Evolutionary conservation across 305 asterid species (phyloP), one percentile per base, ranked within the genome.

Genomic region (Coffea humblotiana): DNA sequence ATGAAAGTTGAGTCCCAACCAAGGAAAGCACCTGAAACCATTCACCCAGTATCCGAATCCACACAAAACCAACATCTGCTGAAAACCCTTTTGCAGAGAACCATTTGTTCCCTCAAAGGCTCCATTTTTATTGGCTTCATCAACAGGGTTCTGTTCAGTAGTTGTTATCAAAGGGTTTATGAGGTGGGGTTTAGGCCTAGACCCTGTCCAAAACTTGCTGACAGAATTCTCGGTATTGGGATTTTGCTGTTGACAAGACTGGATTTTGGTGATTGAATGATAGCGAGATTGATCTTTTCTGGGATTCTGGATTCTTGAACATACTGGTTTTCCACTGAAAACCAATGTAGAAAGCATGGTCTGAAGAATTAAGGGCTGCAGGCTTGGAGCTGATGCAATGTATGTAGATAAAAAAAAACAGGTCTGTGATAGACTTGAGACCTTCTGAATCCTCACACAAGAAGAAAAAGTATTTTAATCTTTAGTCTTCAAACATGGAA

Each of bases 1-100:
- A 78, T 93, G 97, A 25, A 87, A 92, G 75, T 94, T 94, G 70
- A 94, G 86, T 3, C 93, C 97, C 85, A 94, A 72, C 98, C 96
- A 94, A 51, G 98, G 97, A 81, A 92, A 93, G 18, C 97, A 94
- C 86, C 98, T 87, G 81, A 94, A 93, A 8, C 98, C 97, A 72
- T 94, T 90, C 82, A 94, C 89, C 89, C 87, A 93, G 85, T 93
- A 94, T 47, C 98, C 98, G 73, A 91, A 78, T 73, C 97, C 97
- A 87, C 94, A 91, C 63, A 94, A 75, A 80, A 86, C 82, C 86
- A 86, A 32, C 96, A 92, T 90, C 78, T 90, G 87, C 76, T 72
- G 85, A 78, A 81, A 82, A 40, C 89, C 92, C 88, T 76, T 85
- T 48, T 84, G 77, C 61, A 80, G 77, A 71, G 81, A 56, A 1